These are phyloP conservation scores for Tricholoma saponaceum DNA, from an alignment of 768 basidiomycete genomes.

Conservation along the genomic window DNA sequence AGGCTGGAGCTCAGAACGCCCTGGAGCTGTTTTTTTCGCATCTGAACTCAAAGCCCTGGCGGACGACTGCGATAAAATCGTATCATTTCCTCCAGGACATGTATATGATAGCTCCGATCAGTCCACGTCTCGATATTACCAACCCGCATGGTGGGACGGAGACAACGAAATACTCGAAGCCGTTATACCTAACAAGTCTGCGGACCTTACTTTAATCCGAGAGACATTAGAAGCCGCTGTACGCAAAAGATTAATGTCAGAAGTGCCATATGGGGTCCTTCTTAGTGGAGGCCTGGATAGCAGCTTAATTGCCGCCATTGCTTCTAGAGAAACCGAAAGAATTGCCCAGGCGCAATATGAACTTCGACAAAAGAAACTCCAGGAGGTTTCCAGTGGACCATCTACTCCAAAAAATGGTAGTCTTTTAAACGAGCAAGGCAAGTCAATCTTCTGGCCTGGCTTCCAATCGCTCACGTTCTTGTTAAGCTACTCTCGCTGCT, in stretches of 20 bases:
- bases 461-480: conserved; percentile 8
- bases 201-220: conserved; percentile 67
- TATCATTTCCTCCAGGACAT: conserved; percentile 96
- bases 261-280: conserved; percentile 97
- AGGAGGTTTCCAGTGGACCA: conserved; percentile 51
- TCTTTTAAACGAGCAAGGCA: conserved; percentile 53
- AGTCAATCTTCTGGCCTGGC: conserved; percentile 8
- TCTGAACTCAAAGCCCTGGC: conserved; percentile 92
- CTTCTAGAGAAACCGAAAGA: conserved; percentile 92
- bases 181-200: conserved; percentile 52
- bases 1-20: conserved; percentile 83
- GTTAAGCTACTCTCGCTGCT: conserved; percentile 64
- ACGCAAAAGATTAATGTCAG: conserved; percentile 93
- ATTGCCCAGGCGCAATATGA: conserved; percentile 77
- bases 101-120: conserved; percentile 85
- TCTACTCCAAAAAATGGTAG: conserved; percentile 42
- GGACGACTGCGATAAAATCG: conserved; percentile 91
- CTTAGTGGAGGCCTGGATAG: conserved; percentile 95
- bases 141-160: conserved; percentile 87
- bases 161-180: conserved; percentile 61
- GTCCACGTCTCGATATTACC: conserved; percentile 79
- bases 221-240: conserved; percentile 89
- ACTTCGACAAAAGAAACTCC: conserved; percentile 55
- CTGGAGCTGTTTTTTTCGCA: conserved; percentile 85
- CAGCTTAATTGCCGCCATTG: conserved; percentile 93